phyloP scores from a whole-genome alignment of 768 basidiomycete species.

The Leccinum pellstonianum region DNA sequence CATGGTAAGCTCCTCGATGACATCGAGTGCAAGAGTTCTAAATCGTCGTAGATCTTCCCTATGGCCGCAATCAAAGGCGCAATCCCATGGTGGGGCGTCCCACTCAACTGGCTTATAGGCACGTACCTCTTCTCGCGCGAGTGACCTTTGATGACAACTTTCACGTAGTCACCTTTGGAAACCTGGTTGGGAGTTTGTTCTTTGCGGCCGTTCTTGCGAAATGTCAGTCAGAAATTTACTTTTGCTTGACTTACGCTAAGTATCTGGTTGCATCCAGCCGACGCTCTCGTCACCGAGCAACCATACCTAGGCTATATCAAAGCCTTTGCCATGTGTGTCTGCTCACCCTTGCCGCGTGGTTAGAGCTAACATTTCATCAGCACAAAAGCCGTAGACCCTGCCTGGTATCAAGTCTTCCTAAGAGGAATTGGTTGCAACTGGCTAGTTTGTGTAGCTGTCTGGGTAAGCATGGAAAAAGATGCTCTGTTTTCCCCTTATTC shows the following conservation, averaged over 20 bases:
- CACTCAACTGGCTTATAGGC: slow-evolving; percentile 70
- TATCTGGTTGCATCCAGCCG: slow-evolving; percentile 38
- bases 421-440: slow-evolving; percentile 77
- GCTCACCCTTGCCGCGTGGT: not conserved
- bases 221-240: slow-evolving; percentile 40
- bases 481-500: not conserved
- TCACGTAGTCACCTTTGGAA: slow-evolving; percentile 60
- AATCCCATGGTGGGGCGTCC: slow-evolving; percentile 69
- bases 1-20: slow-evolving; percentile 46
- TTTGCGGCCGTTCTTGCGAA: slow-evolving; percentile 67
- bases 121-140: slow-evolving; percentile 8
- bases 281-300: slow-evolving; percentile 54
- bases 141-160: not conserved
- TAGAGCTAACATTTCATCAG: slow-evolving; percentile 32
- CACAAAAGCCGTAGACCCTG: slow-evolving; percentile 59
- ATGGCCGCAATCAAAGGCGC: slow-evolving; percentile 65
- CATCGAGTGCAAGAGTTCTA: not conserved
- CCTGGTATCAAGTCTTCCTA: slow-evolving; percentile 75
- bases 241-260: slow-evolving; percentile 2
- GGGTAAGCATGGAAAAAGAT: slow-evolving; percentile 43
- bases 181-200: slow-evolving; percentile 67
- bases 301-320: slow-evolving; percentile 58
- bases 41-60: slow-evolving; percentile 52
- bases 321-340: slow-evolving; percentile 54
- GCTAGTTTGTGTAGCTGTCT: slow-evolving; percentile 61